These are phyloP conservation scores for Citrus medica DNA, from an alignment of 345 rosid species.

Conservation along the genomic window DNA sequence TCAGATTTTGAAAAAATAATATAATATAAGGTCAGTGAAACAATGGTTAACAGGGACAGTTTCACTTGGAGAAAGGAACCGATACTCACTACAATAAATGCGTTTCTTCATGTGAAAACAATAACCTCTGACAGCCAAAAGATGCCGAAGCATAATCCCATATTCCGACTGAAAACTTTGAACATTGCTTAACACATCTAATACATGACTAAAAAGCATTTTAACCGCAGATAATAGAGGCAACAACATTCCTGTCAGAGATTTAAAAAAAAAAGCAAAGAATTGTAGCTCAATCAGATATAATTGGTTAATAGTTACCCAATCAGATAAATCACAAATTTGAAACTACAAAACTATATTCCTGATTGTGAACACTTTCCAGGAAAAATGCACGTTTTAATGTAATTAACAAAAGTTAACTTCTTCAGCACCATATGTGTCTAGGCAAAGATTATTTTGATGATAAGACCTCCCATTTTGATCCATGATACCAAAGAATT, in stretches of 20 bases:
- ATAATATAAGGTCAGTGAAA: constrained; percentile 11
- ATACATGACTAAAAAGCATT: constrained; percentile 62
- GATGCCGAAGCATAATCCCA: constrained; percentile 73
- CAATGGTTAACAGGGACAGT: neutral
- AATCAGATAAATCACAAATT: neutral
- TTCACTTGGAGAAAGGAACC: constrained; percentile 11
- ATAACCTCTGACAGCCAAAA: constrained; percentile 61
- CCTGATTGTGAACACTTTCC: neutral
- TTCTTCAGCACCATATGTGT: neutral
- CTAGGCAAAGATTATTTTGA: neutral
- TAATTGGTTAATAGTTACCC: neutral
- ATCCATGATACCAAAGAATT: neutral
- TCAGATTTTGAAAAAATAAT: constrained; percentile 5
- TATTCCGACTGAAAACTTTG: constrained; percentile 87
- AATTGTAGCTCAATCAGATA: neutral
- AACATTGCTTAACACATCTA: constrained; percentile 64
- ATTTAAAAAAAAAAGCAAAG: neutral
- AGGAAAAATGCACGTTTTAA: neutral
- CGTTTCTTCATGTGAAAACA: constrained; percentile 75
- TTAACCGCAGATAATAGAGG: constrained; percentile 70
- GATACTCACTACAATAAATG: constrained; percentile 61
- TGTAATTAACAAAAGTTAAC: neutral
- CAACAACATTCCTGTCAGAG: constrained; percentile 47
- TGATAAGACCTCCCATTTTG: neutral
- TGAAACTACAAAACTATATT: neutral